Base-by-base conservation (phyloP, 1,139 yeast genomes). In the Protomyces arabidopsidicola region DNA sequence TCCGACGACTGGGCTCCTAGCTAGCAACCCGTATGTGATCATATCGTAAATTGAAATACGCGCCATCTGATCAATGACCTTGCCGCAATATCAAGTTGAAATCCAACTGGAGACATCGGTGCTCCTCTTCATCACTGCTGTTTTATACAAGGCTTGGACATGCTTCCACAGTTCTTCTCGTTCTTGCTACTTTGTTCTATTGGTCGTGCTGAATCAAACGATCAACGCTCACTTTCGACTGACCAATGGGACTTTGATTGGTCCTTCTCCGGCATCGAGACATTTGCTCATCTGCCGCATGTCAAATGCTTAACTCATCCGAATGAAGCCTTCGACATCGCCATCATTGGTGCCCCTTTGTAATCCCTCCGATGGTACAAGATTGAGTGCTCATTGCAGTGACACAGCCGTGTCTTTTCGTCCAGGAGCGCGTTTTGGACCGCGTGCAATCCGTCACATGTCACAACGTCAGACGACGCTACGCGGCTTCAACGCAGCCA, bases 341-440 rank as follows among this genome's bases (percentile, higher is more conserved):
- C 85, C 0, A 70, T 87, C 24, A 79, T 87, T 66, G 93, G 93
- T 9, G 87, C 85, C 4, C 93, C 93, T 0, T 87, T 87, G 70
- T 54, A 24, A 12, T 6, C 35, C 22, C n/a, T 24, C 1, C 35
- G 6, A 27, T 0, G 10, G 2, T 14, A 22, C 42, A 24, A 6
- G 31, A 24, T 16, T n/a, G 27, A 14, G 14, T 14, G 42, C 18
- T 50, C 60, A 18, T 20, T 51, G 31, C 24, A 57, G 55, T 39
- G 63, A 53, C 31, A 60, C 63, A 5, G 53, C 58, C 4, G 62
- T 58, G 31, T 14, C 55, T 5, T 60, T 53, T 27, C 48, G 64
- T 3, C 55, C 64, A 5, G 91, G 93, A 20, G 90, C 95, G 4
- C 76, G 95, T 65, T 87, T 87, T 73, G 95, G 95, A 0, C 95